Evolutionary conservation across 1,284 basidiomycete genomes (phyloP).

Genomic region (Ustilago crameri): DNA sequence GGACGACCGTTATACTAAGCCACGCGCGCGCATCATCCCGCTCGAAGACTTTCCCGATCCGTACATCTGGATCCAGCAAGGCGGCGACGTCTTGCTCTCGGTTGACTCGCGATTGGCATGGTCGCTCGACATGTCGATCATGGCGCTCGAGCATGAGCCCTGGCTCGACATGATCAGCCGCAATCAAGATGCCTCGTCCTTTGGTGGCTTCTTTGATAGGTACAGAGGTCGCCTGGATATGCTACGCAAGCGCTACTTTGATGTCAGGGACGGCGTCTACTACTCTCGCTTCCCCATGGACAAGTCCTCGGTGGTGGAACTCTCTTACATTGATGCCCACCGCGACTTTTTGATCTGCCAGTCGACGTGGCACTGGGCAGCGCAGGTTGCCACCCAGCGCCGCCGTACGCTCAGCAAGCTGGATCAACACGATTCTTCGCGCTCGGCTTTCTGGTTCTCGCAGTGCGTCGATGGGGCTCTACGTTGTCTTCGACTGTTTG

Average conservation of each 20-base stretch:
- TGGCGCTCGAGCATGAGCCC: conserved; percentile 32
- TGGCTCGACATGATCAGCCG: conserved; percentile 31
- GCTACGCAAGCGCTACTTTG: conserved; percentile 38
- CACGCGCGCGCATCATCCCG: conserved; percentile 35
- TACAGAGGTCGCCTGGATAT: conserved; percentile 27
- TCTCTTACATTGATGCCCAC: conserved; percentile 39
- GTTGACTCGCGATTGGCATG: conserved; percentile 43
- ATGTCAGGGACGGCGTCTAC: conserved; percentile 27
- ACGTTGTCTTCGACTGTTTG: conserved; percentile 33
- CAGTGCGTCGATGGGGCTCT: conserved; percentile 36
- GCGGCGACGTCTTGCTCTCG: conserved; percentile 33
- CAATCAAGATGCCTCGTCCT: conserved; percentile 31
- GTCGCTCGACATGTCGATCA: conserved; percentile 37
- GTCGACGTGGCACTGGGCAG: conserved; percentile 48
- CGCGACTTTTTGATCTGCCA: conserved; percentile 46
- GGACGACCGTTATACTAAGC: conserved; percentile 26
- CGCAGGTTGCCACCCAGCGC: conserved; percentile 19
- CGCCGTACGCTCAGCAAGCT: conserved; percentile 2
- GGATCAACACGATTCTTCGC: conserved; percentile 17
- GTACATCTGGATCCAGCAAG: conserved; percentile 32
- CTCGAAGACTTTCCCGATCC: conserved; percentile 42
- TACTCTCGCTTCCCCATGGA: conserved; percentile 41
- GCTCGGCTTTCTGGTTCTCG: conserved; percentile 44
- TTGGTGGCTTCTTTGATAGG: conserved; percentile 38
- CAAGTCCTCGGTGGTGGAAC: conserved; percentile 40